Conservation (phyloP, 2,329 filamentous ascomycete species). For the Aspergillus glaucus region DNA sequence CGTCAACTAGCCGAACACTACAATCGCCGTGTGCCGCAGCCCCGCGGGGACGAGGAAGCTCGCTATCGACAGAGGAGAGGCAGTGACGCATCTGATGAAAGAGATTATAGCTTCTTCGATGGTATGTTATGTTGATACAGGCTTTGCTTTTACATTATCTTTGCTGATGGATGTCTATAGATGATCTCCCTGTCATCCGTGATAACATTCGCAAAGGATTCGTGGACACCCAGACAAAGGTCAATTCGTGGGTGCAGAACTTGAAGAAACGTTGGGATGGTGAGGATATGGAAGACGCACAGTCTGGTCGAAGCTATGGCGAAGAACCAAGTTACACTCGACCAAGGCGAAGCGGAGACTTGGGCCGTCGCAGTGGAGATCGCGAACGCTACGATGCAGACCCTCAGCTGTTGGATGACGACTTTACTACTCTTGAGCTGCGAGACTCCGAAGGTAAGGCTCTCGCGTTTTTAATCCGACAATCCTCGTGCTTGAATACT, state of each 20-base stretch:
- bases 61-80: constrained; percentile 41
- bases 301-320: constrained; percentile 23
- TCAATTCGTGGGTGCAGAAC: constrained; percentile 87
- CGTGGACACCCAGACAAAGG: constrained; percentile 82
- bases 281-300: constrained; percentile 63
- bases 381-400: constrained; percentile 92
- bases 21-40: constrained; percentile 42
- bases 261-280: constrained; percentile 93
- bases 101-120: constrained; percentile 86
- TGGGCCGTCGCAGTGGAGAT: constrained; percentile 69
- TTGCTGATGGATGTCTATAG: constrained; percentile 37
- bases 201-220: constrained; percentile 95
- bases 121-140: constrained; percentile 34
- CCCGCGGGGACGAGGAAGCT: constrained; percentile 25
- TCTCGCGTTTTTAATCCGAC: constrained; percentile 1
- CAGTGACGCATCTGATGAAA: constrained; percentile 58
- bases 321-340: constrained; percentile 38
- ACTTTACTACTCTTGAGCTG: constrained; percentile 66
- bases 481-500: not conserved
- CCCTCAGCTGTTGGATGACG: constrained; percentile 80
- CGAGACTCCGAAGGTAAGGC: constrained; percentile 55
- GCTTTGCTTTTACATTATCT: not conserved
- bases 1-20: constrained; percentile 91
- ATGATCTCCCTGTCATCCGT: constrained; percentile 86
- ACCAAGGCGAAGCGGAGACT: constrained; percentile 56